phyloP scores from a whole-genome alignment of 306 rosid genomes.

The Prunus mongolica region DNA sequence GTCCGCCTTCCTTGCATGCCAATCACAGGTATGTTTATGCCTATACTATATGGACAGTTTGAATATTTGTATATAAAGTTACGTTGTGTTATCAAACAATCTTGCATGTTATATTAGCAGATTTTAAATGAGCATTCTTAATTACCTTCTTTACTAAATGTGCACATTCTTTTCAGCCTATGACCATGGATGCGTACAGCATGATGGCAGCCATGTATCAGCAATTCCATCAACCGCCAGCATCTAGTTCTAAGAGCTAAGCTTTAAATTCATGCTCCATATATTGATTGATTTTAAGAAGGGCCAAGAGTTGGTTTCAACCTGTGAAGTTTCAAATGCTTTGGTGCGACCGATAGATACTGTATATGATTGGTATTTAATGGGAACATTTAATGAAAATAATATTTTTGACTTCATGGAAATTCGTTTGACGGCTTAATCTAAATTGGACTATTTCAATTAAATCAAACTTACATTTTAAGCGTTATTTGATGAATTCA shows the following conservation, averaged over 20 bases:
- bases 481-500: too few species aligned
- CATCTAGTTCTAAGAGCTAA: constrained; percentile 56
- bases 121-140: too few species aligned
- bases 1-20: constrained; percentile 64
- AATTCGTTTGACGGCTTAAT: too few species aligned
- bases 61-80: too few species aligned
- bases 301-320: not conserved
- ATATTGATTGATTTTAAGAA: not conserved
- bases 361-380: not conserved
- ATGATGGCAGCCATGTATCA: constrained; percentile 77
- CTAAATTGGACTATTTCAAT: too few species aligned
- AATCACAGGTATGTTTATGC: constrained; percentile 52
- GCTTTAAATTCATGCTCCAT: not conserved
- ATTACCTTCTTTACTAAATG: not conserved
- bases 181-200: constrained; percentile 67
- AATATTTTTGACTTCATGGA: not conserved
- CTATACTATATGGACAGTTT: too few species aligned
- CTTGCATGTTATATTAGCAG: not conserved
- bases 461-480: too few species aligned
- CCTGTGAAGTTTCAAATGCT: not conserved
- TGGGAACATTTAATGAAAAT: not conserved
- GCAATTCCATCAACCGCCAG: constrained; percentile 58
- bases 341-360: not conserved
- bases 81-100: too few species aligned
- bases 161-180: constrained; percentile 45